These are phyloP conservation scores for Aulographum hederae DNA, from an alignment of 2,329 filamentous ascomycete genomes.

Conservation along the genomic window DNA sequence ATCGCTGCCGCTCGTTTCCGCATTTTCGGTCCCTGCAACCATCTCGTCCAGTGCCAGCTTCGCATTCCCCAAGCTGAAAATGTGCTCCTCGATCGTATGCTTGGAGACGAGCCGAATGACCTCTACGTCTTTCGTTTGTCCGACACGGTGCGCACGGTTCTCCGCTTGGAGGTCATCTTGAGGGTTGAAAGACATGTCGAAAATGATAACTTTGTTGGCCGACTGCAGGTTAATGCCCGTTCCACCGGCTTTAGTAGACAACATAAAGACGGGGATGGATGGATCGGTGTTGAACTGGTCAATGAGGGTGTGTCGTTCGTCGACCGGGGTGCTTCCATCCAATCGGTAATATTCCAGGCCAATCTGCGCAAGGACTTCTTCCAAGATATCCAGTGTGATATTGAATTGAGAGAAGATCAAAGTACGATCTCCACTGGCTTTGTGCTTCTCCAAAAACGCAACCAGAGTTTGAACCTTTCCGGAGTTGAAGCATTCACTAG, in stretches of 20 bases:
- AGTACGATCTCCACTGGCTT: constrained; percentile 64
- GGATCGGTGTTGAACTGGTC: constrained; percentile 65
- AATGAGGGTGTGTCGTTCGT: constrained; percentile 70
- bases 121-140: constrained; percentile 79
- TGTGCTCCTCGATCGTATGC: constrained; percentile 80
- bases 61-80: constrained; percentile 76
- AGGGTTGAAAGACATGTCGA: constrained; percentile 93
- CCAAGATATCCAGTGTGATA: constrained; percentile 76
- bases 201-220: constrained; percentile 95
- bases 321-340: constrained; percentile 67
- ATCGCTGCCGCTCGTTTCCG: neutral
- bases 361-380: constrained; percentile 58
- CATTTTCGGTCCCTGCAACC: constrained; percentile 44
- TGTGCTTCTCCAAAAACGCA: constrained; percentile 54
- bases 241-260: constrained; percentile 88
- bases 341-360: constrained; percentile 67
- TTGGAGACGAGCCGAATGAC: constrained; percentile 69
- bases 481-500: constrained; percentile 49
- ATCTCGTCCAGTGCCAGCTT: constrained; percentile 78
- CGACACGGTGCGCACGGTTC: constrained; percentile 88
- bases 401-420: constrained; percentile 91
- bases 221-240: constrained; percentile 91
- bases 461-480: constrained; percentile 77
- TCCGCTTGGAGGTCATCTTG: constrained; percentile 98
- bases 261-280: constrained; percentile 72